Conservation (phyloP, 2,329 filamentous ascomycete genomes). For the Dryadomyces sulphureus region DNA sequence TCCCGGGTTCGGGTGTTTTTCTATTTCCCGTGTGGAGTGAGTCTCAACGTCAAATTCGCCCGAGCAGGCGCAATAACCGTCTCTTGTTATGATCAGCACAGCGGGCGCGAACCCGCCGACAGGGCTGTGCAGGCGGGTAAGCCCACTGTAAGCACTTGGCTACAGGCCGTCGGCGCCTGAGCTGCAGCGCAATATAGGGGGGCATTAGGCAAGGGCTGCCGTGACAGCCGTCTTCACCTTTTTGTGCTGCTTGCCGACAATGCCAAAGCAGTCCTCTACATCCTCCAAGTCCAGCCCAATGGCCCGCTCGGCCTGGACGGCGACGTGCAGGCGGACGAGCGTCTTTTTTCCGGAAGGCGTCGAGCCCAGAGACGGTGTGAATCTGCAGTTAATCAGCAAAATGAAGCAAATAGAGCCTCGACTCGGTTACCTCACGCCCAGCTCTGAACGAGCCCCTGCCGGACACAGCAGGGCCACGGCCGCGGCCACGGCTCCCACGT, state of each 20-base stretch:
- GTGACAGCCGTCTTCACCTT: constrained; percentile 8
- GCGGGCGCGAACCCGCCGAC: too few species aligned
- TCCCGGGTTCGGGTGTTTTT: too few species aligned
- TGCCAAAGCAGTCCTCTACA: constrained; percentile 6
- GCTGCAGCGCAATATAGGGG: too few species aligned
- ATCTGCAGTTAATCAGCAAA: not conserved
- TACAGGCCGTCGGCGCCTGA: too few species aligned
- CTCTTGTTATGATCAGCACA: too few species aligned
- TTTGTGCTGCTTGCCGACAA: constrained; percentile 9
- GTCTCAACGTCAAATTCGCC: too few species aligned
- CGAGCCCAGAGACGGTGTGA: constrained; percentile 5
- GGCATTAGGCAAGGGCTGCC: too few species aligned
- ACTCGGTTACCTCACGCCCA: not conserved
- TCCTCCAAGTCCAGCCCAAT: constrained; percentile 6
- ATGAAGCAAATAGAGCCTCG: not conserved
- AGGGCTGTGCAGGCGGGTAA: too few species aligned
- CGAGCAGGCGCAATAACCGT: too few species aligned
- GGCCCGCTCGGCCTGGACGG: not conserved
- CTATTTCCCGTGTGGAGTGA: too few species aligned
- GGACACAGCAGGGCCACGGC: constrained; percentile 28
- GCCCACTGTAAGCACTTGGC: too few species aligned
- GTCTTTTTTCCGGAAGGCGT: constrained; percentile 16
- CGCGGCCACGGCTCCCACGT: constrained; percentile 32
- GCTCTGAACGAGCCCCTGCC: constrained; percentile 20
- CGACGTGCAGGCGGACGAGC: constrained; percentile 11